Evolutionary conservation across 257 asterid genomes (phyloP), one percentile per base, ranked within the genome.

Genomic region (Capsicum pubescens): DNA sequence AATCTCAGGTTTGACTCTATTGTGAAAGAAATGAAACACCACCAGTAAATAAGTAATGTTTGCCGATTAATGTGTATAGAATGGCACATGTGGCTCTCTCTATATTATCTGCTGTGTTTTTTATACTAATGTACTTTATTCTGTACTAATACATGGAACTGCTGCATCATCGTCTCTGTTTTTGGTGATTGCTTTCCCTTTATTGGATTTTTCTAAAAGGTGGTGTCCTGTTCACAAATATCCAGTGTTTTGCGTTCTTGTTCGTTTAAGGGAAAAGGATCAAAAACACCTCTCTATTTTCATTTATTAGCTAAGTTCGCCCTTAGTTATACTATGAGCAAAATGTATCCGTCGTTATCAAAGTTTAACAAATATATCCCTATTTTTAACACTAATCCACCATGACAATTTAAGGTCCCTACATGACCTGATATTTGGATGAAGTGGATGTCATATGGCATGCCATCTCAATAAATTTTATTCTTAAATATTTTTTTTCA

Each of bases 11-110:
- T 70, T 7, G 26, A 52, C 26, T 50, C 63, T 52, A 14, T 48
- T 76, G 61, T 26, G 61, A 76, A 76, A 21, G 59, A 44, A 19
- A 39, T 39, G 60, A 74, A 13, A 48, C 36, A 50, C 52, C 14
- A 13, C 60, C 42, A 42, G 81, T 50, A 12, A 8, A 52, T 76
- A 50, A 50, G 44, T 54, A 50, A 35, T 21, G 46, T 52, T 76
- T 76, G 61, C 63, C 17, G 48, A 76, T 15, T 50, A 52, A 26
- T 76, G 63, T 76, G 81, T 76, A 76, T 26, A 76, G 52, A 76
- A 26, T 76, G 81, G 81, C 26, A 21, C 48, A 7, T 39, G 54
- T 17, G 13, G 26, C 54, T 21, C 26, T 68, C 76, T 36, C 14
- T 50, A 76, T 76, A 26, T 74, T 50, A 48, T 21, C 60, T 16